These are phyloP conservation scores for Coemansia reversa DNA, from an alignment of 192 early-diverging fungal species.

Conservation along the genomic window DNA sequence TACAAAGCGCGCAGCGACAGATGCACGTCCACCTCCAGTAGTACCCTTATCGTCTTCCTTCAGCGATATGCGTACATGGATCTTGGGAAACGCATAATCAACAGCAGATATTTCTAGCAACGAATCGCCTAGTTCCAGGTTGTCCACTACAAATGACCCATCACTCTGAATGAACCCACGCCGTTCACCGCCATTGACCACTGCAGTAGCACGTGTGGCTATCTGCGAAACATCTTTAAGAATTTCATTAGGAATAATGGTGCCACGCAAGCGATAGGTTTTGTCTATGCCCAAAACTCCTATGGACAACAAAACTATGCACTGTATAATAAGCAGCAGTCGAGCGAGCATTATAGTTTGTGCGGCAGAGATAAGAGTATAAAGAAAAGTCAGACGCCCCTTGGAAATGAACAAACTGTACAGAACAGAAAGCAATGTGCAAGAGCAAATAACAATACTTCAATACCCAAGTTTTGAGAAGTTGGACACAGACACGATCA, in stretches of 20 bases:
- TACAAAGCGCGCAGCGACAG: conserved; percentile 49
- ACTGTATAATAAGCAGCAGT: conserved; percentile 32
- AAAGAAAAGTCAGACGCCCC: not conserved
- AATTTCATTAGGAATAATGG: conserved; percentile 33
- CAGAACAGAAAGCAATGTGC: not conserved
- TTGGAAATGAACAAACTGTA: not conserved
- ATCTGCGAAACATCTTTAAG: conserved; percentile 32
- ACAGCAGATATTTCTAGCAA: conserved; percentile 44
- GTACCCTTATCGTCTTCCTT: conserved; percentile 4
- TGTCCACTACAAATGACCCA: conserved; percentile 45
- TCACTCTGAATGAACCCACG: conserved; percentile 43
- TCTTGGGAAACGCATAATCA: conserved; percentile 53
- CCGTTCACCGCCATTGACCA: conserved; percentile 52
- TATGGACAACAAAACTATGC: conserved; percentile 26
- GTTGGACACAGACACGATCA: too few species aligned
- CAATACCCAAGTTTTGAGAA: too few species aligned
- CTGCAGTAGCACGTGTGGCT: conserved; percentile 19
- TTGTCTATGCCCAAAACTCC: conserved; percentile 20
- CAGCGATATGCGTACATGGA: conserved; percentile 45
- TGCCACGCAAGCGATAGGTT: conserved; percentile 49
- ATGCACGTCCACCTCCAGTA: conserved; percentile 26
- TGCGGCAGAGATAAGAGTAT: not conserved
- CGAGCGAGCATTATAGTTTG: conserved; percentile 19
- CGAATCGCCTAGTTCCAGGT: conserved; percentile 45
- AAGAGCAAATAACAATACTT: not conserved